Evolutionary conservation across 177 flowering plant species (phyloP).

Genomic region (Tripterygium wilfordii): DNA sequence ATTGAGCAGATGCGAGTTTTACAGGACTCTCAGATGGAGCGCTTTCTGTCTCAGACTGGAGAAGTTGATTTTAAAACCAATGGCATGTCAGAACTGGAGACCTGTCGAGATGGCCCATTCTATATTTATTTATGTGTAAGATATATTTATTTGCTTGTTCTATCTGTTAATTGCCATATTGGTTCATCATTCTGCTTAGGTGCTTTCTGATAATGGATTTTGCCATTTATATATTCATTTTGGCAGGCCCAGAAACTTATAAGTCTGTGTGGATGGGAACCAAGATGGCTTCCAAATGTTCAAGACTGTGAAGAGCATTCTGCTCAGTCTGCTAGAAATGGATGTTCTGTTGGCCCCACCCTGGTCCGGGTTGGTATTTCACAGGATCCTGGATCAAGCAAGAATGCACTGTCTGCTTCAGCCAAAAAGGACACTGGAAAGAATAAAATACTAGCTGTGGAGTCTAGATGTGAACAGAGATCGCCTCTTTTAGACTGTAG

Average conservation of each 20-base stretch:
- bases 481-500: slow-evolving; percentile 92
- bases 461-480: slow-evolving; percentile 61
- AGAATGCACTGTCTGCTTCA: slow-evolving; percentile 49
- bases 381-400: slow-evolving; percentile 54
- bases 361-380: slow-evolving; percentile 28
- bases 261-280: slow-evolving; percentile 99
- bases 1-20: slow-evolving; percentile 71
- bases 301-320: slow-evolving; percentile 97
- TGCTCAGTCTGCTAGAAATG: slow-evolving; percentile 92
- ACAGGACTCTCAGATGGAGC: slow-evolving; percentile 62
- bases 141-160: slow-evolving; percentile 3
- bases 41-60: slow-evolving; percentile 54
- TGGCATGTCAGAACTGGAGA: slow-evolving; percentile 41
- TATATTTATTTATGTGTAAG: slow-evolving; percentile 64
- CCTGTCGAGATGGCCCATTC: slow-evolving; percentile 44
- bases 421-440: slow-evolving; percentile 55
- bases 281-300: slow-evolving; percentile 88
- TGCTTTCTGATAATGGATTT: not conserved
- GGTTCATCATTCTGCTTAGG: not conserved
- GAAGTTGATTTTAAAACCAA: slow-evolving; percentile 62
- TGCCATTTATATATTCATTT: not conserved
- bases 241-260: slow-evolving; percentile 84
- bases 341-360: slow-evolving; percentile 62
- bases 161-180: not conserved
- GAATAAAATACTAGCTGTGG: slow-evolving; percentile 37